Percentiles rank a stretch among this genome's conserved stretches.
Conservation (phyloP, 768 basidiomycete species). For the Boletellus emodensis region DNA sequence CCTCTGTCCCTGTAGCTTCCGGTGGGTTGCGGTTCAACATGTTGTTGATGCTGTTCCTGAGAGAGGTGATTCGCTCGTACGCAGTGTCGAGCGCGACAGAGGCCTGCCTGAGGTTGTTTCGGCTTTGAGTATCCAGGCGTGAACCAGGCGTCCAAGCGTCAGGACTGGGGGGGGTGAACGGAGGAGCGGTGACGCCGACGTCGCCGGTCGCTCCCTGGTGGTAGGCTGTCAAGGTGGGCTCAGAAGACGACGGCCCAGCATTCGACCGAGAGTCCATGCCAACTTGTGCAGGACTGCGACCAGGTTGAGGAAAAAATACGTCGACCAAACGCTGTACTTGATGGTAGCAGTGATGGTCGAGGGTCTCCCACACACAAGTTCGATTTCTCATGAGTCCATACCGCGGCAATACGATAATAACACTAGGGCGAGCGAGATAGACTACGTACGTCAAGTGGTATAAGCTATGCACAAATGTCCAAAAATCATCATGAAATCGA, state of each 20-base stretch:
- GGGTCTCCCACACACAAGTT: not conserved
- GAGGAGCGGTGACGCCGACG: slow-evolving; percentile 3
- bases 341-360: no score
- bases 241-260: slow-evolving; percentile 12
- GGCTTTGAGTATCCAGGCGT: slow-evolving; percentile 24
- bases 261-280: slow-evolving; percentile 21
- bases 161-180: slow-evolving; percentile 7
- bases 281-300: slow-evolving; percentile 1
- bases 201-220: slow-evolving; percentile 11
- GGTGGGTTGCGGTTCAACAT: slow-evolving; percentile 40
- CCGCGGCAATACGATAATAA: slow-evolving; percentile 9
- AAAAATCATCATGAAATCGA: slow-evolving; percentile 1
- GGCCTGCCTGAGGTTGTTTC: slow-evolving; percentile 44
- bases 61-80: slow-evolving; percentile 51
- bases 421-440: slow-evolving; percentile 5
- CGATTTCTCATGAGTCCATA: not conserved
- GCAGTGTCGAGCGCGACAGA: slow-evolving; percentile 52
- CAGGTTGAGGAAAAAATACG: not conserved
- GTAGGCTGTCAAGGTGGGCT: slow-evolving; percentile 11
- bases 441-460: not conserved
- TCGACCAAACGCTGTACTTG: no score
- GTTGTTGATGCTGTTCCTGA: slow-evolving; percentile 48
- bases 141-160: slow-evolving; percentile 11
- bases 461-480: slow-evolving; percentile 5
- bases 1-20: slow-evolving; percentile 17